Evolutionary conservation across 345 rosid genomes (phyloP).

Genomic region (Murraya paniculata): DNA sequence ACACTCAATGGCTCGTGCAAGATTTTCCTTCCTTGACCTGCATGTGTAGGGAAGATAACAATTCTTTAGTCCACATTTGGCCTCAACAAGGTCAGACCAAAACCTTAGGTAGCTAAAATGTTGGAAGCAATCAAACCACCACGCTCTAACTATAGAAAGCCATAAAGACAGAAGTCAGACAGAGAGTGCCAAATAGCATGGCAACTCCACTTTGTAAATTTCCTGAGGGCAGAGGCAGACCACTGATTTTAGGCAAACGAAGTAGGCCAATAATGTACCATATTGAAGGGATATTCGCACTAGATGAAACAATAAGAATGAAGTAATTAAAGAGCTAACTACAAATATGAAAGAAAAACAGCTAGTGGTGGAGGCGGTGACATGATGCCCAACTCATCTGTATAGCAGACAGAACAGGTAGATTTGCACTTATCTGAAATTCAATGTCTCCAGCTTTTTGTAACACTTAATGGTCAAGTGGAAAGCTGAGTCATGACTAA

Average conservation of each 20-base stretch:
- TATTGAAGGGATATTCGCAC: not conserved
- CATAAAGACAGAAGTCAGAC: not conserved
- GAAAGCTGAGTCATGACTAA: not conserved
- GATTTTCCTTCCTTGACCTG: constrained; percentile 86
- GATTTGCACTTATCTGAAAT: not conserved
- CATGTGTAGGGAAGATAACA: constrained; percentile 3
- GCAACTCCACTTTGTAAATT: not conserved
- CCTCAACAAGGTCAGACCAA: not conserved
- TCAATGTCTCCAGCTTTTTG: not conserved
- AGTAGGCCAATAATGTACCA: not conserved
- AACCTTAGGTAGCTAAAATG: not conserved
- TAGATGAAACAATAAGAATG: not conserved
- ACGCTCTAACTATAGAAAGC: not conserved
- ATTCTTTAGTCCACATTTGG: constrained; percentile 1
- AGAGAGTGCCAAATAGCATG: not conserved
- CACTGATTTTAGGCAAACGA: not conserved
- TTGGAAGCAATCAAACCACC: not conserved
- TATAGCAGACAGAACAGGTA: not conserved
- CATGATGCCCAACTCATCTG: not conserved
- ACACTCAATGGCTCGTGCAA: constrained; percentile 79
- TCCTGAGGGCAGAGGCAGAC: not conserved
- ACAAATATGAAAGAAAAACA: not conserved
- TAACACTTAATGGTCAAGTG: not conserved
- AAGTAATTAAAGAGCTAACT: not conserved
- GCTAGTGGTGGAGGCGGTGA: not conserved